Base-by-base conservation (phyloP, 345 rosid genomes). In the Gynandropsis gynandra region DNA sequence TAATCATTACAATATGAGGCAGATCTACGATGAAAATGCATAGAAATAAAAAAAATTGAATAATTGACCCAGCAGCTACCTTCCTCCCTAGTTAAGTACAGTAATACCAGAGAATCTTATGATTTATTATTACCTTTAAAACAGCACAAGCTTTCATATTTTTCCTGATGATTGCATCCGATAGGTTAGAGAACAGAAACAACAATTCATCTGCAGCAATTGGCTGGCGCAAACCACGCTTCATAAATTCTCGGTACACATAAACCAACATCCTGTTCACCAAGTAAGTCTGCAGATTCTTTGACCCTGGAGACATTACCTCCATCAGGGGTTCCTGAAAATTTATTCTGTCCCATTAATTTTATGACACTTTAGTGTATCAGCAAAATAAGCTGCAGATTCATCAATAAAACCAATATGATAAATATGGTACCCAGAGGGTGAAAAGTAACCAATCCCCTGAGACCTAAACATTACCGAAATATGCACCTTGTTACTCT, bases 311-410 rank as follows among this genome's bases (percentile, higher is more conserved):
- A 54, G 98, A 68, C 65, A 85, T 80, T 32, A 87, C 97, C 76
- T 87, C 97, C 89, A 79, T 76, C 39, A 84, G 84, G 46, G 97
- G 98, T 71, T 85, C 98, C 97, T 92, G 73, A 67, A 55, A 61
- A 38, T 27, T 47, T 45, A 42, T 16, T 21, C 41, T 58, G 12
- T 53, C 34, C 52, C 4, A n/a, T 58, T 5, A 27, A 38, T 52
- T 29, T 24, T 32, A 20, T 15, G 49, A 46, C 40, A 45, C 20
- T 10, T 4, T 9, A 7, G 13, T 9, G 10, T 7, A 11, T 45
- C 31, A 52, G 24, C 24, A 59, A 59, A 47, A 47, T 47, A 47
- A 45, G 54, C 35, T 37, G 59, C 47, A 31, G 53, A 37, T 11
- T 50, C 42, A 39, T 17, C 41, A 36, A 10, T 1, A 36, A 9